Conservation (phyloP, 2,329 filamentous ascomycete species). For the Arthrobotrys conoides region DNA sequence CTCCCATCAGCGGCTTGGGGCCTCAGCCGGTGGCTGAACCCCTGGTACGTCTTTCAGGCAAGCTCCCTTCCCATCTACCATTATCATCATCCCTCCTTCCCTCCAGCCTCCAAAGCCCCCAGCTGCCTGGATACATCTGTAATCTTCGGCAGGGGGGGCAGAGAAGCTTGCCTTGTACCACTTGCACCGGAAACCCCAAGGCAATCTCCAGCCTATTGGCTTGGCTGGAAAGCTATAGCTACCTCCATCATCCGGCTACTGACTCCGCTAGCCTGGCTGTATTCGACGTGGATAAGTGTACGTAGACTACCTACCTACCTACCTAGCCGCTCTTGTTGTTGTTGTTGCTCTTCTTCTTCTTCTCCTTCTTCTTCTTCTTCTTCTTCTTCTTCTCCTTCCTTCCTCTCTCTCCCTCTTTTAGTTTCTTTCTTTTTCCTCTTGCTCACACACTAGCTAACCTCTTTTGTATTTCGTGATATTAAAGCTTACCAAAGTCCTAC, state of each 20-base stretch:
- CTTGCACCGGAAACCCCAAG: neutral
- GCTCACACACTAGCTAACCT: neutral
- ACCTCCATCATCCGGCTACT: neutral
- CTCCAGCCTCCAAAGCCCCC: neutral
- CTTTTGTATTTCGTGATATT: too few species aligned
- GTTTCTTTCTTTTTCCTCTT: neutral
- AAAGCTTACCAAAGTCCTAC: neutral
- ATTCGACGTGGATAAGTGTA: neutral
- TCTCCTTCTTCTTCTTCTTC: neutral
- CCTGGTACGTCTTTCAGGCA: too few species aligned
- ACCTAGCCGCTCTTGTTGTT: too few species aligned
- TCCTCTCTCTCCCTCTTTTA: neutral
- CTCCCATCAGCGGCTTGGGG: neutral
- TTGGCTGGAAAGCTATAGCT: neutral
- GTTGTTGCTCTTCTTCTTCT: too few species aligned
- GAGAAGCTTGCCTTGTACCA: neutral
- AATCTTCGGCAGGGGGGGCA: neutral
- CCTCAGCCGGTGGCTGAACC: neutral
- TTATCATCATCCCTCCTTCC: neutral
- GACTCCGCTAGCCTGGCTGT: constrained; percentile 5
- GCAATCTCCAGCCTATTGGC: neutral
- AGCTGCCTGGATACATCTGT: neutral
- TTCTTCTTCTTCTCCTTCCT: neutral
- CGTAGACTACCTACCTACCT: too few species aligned
- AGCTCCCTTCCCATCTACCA: too few species aligned